Base-by-base conservation (phyloP, 495 filamentous ascomycete genomes). In the Aspergillus cavernicola region DNA sequence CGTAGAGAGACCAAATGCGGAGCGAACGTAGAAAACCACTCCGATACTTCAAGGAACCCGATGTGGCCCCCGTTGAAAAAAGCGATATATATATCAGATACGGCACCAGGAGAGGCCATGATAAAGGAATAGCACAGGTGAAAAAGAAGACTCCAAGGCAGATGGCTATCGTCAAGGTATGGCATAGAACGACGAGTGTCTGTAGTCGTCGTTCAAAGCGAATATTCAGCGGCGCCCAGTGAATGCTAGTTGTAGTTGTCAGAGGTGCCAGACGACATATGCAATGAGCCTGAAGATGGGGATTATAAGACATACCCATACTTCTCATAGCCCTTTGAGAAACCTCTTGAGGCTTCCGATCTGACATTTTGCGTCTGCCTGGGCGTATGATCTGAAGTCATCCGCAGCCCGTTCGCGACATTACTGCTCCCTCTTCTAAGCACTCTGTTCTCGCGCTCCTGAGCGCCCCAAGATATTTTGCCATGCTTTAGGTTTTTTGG, bases 41-140 rank as follows among this genome's bases (percentile, higher is more conserved):
- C 46, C 93, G 88, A 43, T 82, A 80, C 24, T 80, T 82, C 22
- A 95, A 77, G 6, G 79, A 78, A 18, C 93, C 93, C 28, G 88
- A 85, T 6, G 80, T 84, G 23, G 82, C 78, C 11, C 87, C 85
- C 41, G 81, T 85, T 15, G 90, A 95, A 60, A 90, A 83, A 23
- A 95, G 75, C 28, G 84, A 81, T 55, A 83, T 74, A 69, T 92
- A 89, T 51, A 97, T 74, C 26, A 96, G 78, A 61, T 97, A 98
- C 4, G 91, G 87, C n/a, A 98, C 67, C 11, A 98, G 71, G 38
- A 98, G 60, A 2, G 93, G 93, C 93, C 93, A 98, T 52, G 85
- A 83, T 12, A 98, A 68, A 1, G 95, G 95, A 54, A 92, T 91
- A 38, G 88, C 85, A 69, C 91, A 95, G 37, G 91, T 82, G 63